phyloP scores from a whole-genome alignment of 2,329 filamentous ascomycete genomes.

The Colletotrichum brevisporum region DNA sequence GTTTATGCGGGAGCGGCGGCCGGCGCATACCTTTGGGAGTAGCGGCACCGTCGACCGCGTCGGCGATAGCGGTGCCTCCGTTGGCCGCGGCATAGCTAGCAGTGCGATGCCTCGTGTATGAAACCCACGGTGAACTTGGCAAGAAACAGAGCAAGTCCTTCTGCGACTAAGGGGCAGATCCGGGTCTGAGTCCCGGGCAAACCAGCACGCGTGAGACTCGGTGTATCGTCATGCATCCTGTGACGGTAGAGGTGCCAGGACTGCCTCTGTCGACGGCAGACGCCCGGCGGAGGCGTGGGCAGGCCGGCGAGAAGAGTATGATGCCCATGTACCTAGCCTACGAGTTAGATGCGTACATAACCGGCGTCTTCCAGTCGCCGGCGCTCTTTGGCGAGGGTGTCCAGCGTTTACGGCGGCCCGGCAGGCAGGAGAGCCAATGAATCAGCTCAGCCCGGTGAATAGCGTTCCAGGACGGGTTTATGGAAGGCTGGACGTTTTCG shows the following conservation, averaged over 20 bases:
- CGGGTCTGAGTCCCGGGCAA: too few relatives aligned
- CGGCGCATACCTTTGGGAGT: too few relatives aligned
- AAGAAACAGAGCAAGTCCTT: too few relatives aligned
- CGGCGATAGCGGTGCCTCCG: too few relatives aligned
- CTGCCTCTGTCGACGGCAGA: too few relatives aligned
- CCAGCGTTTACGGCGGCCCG: conserved; percentile 3
- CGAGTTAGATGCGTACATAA: conserved; percentile 18
- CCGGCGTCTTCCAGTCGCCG: not conserved
- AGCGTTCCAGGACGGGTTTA: conserved; percentile 13
- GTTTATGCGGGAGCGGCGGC: too few relatives aligned
- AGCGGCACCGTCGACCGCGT: too few relatives aligned
- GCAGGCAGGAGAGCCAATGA: not conserved
- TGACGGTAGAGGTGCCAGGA: not conserved
- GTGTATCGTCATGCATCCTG: conserved; percentile 25
- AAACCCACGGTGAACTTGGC: too few relatives aligned
- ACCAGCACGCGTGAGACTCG: conserved; percentile 16
- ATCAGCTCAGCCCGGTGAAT: conserved; percentile 16
- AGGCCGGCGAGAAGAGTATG: conserved; percentile 1
- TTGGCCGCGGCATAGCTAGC: too few relatives aligned
- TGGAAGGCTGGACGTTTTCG: conserved; percentile 10
- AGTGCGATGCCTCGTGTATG: too few relatives aligned
- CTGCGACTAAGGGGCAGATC: too few relatives aligned
- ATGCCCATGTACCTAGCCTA: not conserved
- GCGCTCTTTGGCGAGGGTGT: conserved; percentile 7
- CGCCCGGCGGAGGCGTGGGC: not conserved